Evolutionary conservation across 2,329 filamentous ascomycete species (phyloP).

Genomic region (Scedosporium aurantiacum): DNA sequence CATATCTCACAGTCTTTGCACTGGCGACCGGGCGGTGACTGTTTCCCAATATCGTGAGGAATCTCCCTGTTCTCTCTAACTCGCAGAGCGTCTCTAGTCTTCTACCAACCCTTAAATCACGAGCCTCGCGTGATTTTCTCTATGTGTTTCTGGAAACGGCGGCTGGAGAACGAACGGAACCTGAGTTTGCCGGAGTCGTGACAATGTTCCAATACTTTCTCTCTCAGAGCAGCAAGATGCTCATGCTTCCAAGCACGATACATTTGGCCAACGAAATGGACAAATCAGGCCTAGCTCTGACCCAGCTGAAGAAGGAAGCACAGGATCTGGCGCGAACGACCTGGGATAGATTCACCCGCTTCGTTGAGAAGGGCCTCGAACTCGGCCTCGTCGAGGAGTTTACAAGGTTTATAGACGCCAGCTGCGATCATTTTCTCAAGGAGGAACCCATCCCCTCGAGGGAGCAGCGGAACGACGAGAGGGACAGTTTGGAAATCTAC

Average conservation of each 20-base stretch:
- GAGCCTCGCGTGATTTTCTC: background rate
- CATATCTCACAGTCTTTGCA: background rate
- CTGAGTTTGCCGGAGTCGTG: background rate
- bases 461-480: slow-evolving; percentile 1
- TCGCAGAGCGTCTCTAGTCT: background rate
- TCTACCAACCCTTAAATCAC: background rate
- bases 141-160: background rate
- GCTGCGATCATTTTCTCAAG: slow-evolving; percentile 14
- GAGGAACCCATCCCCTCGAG: slow-evolving; percentile 7
- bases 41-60: too few relatives aligned
- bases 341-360: background rate
- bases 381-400: slow-evolving; percentile 24
- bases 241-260: background rate
- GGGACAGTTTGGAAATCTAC: background rate
- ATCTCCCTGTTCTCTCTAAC: too few relatives aligned
- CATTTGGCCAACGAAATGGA: background rate
- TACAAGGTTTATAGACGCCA: slow-evolving; percentile 12
- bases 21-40: background rate
- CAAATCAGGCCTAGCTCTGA: background rate
- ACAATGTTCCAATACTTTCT: background rate
- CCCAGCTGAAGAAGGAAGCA: background rate
- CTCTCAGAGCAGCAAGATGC: background rate
- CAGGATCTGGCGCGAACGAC: background rate
- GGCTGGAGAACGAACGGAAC: background rate
- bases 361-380: slow-evolving; percentile 13